Conservation (phyloP, 148 eudicot genomes). For the Nepenthes mirabilis region DNA sequence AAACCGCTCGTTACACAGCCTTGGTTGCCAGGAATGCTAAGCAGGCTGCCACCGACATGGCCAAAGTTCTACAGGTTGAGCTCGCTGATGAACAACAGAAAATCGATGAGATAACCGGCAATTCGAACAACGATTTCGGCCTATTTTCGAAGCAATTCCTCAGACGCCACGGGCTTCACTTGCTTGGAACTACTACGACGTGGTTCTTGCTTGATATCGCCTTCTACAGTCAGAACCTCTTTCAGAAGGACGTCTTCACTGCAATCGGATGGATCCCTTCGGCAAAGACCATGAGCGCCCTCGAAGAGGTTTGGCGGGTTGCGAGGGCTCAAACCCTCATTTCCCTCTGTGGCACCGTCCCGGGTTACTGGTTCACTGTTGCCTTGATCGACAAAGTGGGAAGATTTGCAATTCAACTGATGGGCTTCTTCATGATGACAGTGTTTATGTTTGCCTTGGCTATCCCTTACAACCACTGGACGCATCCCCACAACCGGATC, state of each 20-base stretch:
- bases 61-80: conserved; percentile 46
- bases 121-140: conserved; percentile 18
- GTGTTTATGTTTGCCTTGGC: conserved; percentile 71
- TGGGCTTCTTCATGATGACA: conserved; percentile 78
- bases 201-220: conserved; percentile 80
- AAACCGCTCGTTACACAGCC: conserved; percentile 62
- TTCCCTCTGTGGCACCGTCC: conserved; percentile 74
- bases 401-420: conserved; percentile 50
- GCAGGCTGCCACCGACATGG: conserved; percentile 67
- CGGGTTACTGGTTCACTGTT: conserved; percentile 89
- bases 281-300: conserved; percentile 43
- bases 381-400: conserved; percentile 48
- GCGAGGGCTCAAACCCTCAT: conserved; percentile 76
- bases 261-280: conserved; percentile 61
- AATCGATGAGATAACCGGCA: conserved; percentile 1
- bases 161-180: conserved; percentile 38
- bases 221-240: conserved; percentile 62
- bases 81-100: conserved; percentile 29
- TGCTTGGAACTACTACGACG: conserved; percentile 50
- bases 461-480: conserved; percentile 69
- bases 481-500: conserved; percentile 31
- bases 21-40: conserved; percentile 43
- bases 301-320: conserved; percentile 52
- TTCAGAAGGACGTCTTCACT: conserved; percentile 74
- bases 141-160: conserved; percentile 45